Evolutionary conservation across 202 grass and related monocot species (phyloP).

Genomic region (Panicum virgatum): DNA sequence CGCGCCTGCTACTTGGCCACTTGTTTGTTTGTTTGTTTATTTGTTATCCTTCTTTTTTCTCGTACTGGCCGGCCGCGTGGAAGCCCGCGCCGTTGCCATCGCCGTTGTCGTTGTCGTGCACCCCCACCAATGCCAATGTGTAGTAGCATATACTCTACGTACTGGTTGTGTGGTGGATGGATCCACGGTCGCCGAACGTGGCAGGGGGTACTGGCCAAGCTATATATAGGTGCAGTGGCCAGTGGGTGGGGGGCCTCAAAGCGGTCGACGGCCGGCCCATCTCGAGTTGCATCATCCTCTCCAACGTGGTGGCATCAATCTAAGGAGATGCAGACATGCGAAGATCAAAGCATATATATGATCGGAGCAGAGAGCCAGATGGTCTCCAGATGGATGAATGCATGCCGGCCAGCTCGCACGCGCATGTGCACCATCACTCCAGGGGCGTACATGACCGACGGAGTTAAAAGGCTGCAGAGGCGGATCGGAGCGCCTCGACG

Average conservation of each 20-base stretch:
- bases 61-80: not conserved
- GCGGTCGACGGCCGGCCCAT: not conserved
- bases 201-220: not conserved
- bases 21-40: slow-evolving; percentile 4
- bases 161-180: not conserved
- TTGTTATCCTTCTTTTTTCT: not conserved
- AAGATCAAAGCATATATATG: not conserved
- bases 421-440: slow-evolving; percentile 34
- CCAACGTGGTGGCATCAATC: slow-evolving; percentile 21
- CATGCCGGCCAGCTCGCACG: slow-evolving; percentile 28
- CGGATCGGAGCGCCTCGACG: not conserved
- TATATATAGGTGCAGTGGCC: not conserved
- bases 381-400: slow-evolving; percentile 29
- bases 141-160: not conserved
- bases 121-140: not conserved
- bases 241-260: slow-evolving; percentile 37
- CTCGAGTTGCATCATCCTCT: not conserved
- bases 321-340: slow-evolving; percentile 16
- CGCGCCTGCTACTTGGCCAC: too few relatives aligned
- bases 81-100: not conserved
- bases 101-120: not conserved
- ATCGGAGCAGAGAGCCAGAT: slow-evolving; percentile 9
- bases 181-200: slow-evolving; percentile 28
- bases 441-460: not conserved
- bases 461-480: slow-evolving; percentile 5